These are phyloP conservation scores for Hortaea werneckii DNA, from an alignment of 2,329 filamentous ascomycete genomes.

Conservation along the genomic window DNA sequence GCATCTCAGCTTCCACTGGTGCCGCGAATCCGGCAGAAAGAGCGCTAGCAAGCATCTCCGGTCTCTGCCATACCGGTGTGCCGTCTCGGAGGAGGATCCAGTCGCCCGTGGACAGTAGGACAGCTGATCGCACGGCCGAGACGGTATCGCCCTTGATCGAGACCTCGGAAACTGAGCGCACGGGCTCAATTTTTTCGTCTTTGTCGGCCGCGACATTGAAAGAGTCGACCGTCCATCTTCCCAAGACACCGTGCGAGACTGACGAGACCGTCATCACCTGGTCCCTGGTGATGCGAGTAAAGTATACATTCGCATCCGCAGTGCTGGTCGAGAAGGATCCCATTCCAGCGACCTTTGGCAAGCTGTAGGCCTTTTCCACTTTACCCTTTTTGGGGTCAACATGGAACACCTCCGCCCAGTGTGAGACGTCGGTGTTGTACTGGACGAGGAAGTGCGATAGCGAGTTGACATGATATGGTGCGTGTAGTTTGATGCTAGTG, in stretches of 20 bases:
- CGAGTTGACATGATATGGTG: conserved; percentile 60
- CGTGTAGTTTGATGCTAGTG: conserved; percentile 55
- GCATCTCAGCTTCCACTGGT: conserved; percentile 49
- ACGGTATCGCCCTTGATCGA: conserved; percentile 57
- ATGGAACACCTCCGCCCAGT: conserved; percentile 80
- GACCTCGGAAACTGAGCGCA: conserved; percentile 73
- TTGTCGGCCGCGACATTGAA: conserved; percentile 17
- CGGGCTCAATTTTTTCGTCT: conserved; percentile 26
- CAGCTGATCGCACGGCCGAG: conserved; percentile 69
- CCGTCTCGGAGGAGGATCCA: conserved; percentile 82
- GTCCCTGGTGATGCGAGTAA: conserved; percentile 67
- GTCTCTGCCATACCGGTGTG: conserved; percentile 65
- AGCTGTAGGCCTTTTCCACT: conserved; percentile 67
- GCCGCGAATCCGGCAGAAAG: conserved; percentile 73
- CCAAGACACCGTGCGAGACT: conserved; percentile 63
- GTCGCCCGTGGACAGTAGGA: conserved; percentile 55
- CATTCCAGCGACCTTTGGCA: conserved; percentile 59
- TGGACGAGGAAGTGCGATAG: conserved; percentile 79
- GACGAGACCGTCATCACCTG: conserved; percentile 69
- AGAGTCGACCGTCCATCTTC: conserved; percentile 56
- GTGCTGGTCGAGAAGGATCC: conserved; percentile 74
- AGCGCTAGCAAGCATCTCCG: conserved; percentile 72
- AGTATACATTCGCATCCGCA: conserved; percentile 73
- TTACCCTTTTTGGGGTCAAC: conserved; percentile 60
- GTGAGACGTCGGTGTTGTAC: conserved; percentile 56